Percentiles rank a stretch among this genome's conserved stretches.
These are phyloP conservation scores for Cytospora chrysosperma DNA, from an alignment of 2,329 filamentous ascomycete species.

Conservation along the genomic window DNA sequence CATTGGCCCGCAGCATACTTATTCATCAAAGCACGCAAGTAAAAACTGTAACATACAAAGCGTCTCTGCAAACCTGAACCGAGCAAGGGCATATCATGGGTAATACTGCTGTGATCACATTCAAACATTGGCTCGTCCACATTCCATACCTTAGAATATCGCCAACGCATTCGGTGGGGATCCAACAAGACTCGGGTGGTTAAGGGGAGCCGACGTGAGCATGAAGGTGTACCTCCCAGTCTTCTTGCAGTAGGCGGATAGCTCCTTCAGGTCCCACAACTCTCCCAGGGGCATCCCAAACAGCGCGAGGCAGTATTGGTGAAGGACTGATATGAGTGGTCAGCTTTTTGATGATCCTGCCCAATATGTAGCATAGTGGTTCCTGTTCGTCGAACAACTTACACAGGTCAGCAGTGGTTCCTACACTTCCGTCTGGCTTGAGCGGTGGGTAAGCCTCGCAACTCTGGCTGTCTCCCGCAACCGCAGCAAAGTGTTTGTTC, in stretches of 20 bases:
- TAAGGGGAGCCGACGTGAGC: constrained; percentile 58
- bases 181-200: constrained; percentile 52
- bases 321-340: constrained; percentile 39
- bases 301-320: constrained; percentile 47
- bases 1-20: no score
- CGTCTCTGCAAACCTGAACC: background rate
- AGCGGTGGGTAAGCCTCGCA: constrained; percentile 64
- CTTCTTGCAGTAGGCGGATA: constrained; percentile 53
- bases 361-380: no score
- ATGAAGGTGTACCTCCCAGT: constrained; percentile 59
- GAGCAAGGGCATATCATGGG: no score
- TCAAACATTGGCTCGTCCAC: no score
- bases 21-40: no score
- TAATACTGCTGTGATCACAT: no score
- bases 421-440: constrained; percentile 39
- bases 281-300: constrained; percentile 57
- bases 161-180: constrained; percentile 50
- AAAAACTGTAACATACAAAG: no score
- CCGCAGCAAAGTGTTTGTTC: constrained; percentile 66
- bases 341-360: background rate
- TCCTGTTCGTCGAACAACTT: constrained; percentile 22
- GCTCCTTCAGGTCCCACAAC: constrained; percentile 53
- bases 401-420: constrained; percentile 39
- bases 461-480: constrained; percentile 60
- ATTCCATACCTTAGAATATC: constrained; percentile 37